phyloP scores from a whole-genome alignment of 73 alveolate genomes.

The Tetrahymena borealis region DNA sequence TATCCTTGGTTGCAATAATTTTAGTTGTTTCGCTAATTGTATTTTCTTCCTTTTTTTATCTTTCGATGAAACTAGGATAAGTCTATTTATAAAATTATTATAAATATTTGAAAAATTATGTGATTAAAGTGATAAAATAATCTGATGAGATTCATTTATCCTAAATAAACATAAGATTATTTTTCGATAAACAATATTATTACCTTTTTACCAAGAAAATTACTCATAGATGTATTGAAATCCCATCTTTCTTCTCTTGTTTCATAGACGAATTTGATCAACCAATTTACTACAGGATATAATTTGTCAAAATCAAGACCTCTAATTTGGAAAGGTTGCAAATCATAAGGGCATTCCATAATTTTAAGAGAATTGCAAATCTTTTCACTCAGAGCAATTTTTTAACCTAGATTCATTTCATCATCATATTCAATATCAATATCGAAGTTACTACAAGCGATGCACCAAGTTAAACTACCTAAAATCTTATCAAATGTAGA shows the following conservation, averaged over 20 bases:
- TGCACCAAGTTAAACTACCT: conserved; percentile 94
- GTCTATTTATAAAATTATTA: background rate
- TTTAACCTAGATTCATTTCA: conserved; percentile 86
- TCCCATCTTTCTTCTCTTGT: conserved; percentile 84
- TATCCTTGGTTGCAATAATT: conserved; percentile 40
- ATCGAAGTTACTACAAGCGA: conserved; percentile 82
- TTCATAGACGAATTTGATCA: conserved; percentile 81
- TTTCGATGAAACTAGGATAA: background rate
- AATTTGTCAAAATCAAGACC: conserved; percentile 85
- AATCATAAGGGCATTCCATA: conserved; percentile 82
- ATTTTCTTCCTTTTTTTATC: conserved; percentile 33
- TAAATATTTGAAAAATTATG: background rate
- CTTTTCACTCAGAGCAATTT: conserved; percentile 87
- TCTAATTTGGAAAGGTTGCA: conserved; percentile 84
- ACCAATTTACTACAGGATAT: conserved; percentile 89
- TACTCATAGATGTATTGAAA: conserved; percentile 63
- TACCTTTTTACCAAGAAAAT: conserved; percentile 45
- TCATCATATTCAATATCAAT: conserved; percentile 92
- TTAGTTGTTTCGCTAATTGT: conserved; percentile 38
- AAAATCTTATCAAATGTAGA: conserved; percentile 90
- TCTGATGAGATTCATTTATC: background rate
- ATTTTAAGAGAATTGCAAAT: conserved; percentile 71
- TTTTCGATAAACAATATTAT: background rate
- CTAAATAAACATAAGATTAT: background rate
- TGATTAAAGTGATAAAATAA: background rate